Evolutionary conservation across 2,329 filamentous ascomycete genomes (phyloP), one percentile per base, ranked within the genome.

Genomic region (Coccinonectria pachysandricola): DNA sequence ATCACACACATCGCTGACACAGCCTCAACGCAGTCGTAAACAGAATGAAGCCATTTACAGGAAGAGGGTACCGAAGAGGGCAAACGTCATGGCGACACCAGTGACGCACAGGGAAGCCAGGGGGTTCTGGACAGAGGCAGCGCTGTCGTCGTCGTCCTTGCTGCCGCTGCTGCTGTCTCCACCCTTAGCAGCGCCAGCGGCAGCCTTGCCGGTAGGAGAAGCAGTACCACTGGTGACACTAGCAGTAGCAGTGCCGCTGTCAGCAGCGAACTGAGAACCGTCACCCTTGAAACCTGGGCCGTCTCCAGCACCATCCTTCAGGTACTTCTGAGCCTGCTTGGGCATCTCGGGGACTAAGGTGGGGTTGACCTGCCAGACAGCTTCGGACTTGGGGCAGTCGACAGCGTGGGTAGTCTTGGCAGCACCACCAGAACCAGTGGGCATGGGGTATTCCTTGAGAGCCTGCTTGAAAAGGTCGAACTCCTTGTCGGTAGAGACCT

Each of bases 401-500:
- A 52, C 55, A 9, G 60, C 44, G 34, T 64, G 53, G 6, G 65
- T 65, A 22, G 63, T 64, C 8, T 57, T 55, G 14, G 59, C 50
- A 39, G 60, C 62, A 31, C 68, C 68, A 25, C 64, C 68, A 26
- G 57, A 39, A 21, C 65, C 69, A 12, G 57, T 61, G 10, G 71
- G 70, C 5, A 59, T 53, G 14, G 69, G 57, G 51, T 69, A 62
- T 27, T 60, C 54, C 26, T 51, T 40, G 30, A 74, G 51, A 26
- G 67, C 66, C 8, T 47, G 51, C 43, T 63, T 57, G 45, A 71
- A 64, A 35, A 57, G 56, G 23, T 58, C 52, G 57, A 78, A 93
- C 48, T 88, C 82, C 20, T 55, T 36, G 12, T 22, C 58, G 38
- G 79, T 69, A 16, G 59, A 60, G 32, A 81, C 68, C 4, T 54